These are phyloP conservation scores for Cryptococcus jaspeensis DNA, from an alignment of 1,284 basidiomycete species.

Conservation along the genomic window DNA sequence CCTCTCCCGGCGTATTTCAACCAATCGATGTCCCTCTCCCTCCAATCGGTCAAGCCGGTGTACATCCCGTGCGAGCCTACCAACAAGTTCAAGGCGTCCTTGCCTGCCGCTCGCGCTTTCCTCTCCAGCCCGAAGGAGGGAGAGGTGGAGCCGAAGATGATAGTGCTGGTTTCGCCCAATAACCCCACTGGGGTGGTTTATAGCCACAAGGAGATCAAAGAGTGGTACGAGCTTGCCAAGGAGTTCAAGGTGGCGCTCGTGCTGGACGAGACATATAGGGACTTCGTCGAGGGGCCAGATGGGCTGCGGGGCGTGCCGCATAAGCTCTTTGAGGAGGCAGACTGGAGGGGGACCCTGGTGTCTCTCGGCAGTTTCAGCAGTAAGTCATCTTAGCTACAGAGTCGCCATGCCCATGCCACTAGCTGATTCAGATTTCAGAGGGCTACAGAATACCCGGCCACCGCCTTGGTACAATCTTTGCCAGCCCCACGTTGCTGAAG, in stretches of 20 bases:
- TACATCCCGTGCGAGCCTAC: constrained; percentile 62
- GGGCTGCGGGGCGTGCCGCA: constrained; percentile 38
- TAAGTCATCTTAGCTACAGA: constrained; percentile 19
- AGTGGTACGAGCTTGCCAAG: constrained; percentile 65
- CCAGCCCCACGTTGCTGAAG: constrained; percentile 60
- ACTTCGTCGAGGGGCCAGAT: constrained; percentile 61
- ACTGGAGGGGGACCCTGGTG: constrained; percentile 66
- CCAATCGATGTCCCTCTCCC: constrained; percentile 72
- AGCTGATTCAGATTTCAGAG: constrained; percentile 54
- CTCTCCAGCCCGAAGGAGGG: constrained; percentile 11
- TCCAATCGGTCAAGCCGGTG: constrained; percentile 65
- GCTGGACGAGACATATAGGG: constrained; percentile 85
- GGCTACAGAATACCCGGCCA: constrained; percentile 82
- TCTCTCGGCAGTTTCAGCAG: constrained; percentile 71
- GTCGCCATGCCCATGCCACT: neutral
- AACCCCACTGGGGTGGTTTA: constrained; percentile 77
- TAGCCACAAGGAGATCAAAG: constrained; percentile 59
- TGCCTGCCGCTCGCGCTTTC: constrained; percentile 28
- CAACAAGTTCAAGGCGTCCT: constrained; percentile 63
- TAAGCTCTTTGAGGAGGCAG: constrained; percentile 48
- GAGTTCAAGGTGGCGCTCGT: constrained; percentile 67
- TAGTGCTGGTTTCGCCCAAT: constrained; percentile 62
- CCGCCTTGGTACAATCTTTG: constrained; percentile 73
- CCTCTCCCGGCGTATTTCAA: constrained; percentile 82
- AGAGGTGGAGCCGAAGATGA: constrained; percentile 57